A percentile compares a stretch with the other conserved stretches of the same genome.
These are phyloP conservation scores for Ensete glaucum DNA, from an alignment of 176 grass and related monocot species.

Conservation along the genomic window DNA sequence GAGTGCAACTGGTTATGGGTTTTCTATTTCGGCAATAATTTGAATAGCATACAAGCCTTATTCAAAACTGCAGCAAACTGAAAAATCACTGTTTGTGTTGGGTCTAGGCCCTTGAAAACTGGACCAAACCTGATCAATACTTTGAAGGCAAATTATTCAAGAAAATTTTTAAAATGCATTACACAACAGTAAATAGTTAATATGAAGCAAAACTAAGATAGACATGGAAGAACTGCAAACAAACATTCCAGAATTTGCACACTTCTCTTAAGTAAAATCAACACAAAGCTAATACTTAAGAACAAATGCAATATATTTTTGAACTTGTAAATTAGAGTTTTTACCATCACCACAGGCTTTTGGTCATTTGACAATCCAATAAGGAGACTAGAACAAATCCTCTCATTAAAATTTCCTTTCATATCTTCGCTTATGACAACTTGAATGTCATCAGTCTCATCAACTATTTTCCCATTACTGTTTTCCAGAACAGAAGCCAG, in stretches of 20 bases:
- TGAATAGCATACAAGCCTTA: not conserved
- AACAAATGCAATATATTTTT: not conserved
- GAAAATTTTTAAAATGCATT: no score
- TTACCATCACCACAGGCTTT: slow-evolving; percentile 46
- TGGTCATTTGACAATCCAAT: slow-evolving; percentile 29
- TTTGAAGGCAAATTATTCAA: no score
- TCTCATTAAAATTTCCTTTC: slow-evolving; percentile 23
- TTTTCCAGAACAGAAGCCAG: slow-evolving; percentile 30
- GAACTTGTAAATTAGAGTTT: not conserved
- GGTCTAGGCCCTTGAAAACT: not conserved
- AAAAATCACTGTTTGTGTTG: not conserved
- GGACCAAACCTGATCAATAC: not conserved
- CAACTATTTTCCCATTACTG: slow-evolving; percentile 31
- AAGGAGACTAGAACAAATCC: slow-evolving; percentile 13
- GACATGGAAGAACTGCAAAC: not conserved
- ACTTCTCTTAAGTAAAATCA: no score
- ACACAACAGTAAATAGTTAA: no score
- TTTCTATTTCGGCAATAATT: not conserved
- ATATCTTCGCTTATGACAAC: slow-evolving; percentile 31
- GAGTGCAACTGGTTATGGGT: no score
- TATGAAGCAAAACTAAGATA: not conserved
- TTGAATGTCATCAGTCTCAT: slow-evolving; percentile 17
- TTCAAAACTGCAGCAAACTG: not conserved
- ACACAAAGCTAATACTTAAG: no score
- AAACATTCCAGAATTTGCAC: not conserved